A percentile compares a stretch with the other conserved stretches of the same genome.
Conservation (phyloP, 2,329 filamentous ascomycete genomes). For the Cucurbitaria berberidis region DNA sequence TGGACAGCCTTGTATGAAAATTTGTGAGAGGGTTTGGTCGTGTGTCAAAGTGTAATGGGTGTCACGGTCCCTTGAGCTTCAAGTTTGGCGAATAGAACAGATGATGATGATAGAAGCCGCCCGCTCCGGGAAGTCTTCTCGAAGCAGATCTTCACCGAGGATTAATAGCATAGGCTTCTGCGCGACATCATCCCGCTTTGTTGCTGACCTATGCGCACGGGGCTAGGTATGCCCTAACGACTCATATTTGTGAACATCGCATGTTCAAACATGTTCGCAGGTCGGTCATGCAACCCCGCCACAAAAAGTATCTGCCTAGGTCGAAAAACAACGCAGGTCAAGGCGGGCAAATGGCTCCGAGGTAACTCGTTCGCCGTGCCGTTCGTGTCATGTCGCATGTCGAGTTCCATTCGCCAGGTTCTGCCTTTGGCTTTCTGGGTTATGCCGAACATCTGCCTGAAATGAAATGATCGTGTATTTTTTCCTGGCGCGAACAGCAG, state of each 20-base stretch:
- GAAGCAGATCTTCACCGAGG: slow-evolving; percentile 27
- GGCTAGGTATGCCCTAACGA: too few species aligned
- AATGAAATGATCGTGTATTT: slow-evolving; percentile 11
- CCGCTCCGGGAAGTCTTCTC: slow-evolving; percentile 30
- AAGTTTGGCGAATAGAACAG: slow-evolving; percentile 31
- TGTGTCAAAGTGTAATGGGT: slow-evolving; percentile 21
- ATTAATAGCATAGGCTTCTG: slow-evolving; percentile 5
- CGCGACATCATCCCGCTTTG: slow-evolving; percentile 14
- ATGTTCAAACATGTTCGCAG: slow-evolving; percentile 41
- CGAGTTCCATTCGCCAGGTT: slow-evolving; percentile 18
- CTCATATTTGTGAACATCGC: slow-evolving; percentile 4
- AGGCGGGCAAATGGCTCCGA: slow-evolving; percentile 12
- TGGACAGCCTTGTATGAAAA: not conserved
- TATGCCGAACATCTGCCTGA: slow-evolving; percentile 29
- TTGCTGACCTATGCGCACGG: slow-evolving; percentile 13
- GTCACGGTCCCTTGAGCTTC: slow-evolving; percentile 23
- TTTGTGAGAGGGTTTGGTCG: slow-evolving; percentile 3
- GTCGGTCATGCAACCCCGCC: slow-evolving; percentile 17
- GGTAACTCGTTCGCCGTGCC: slow-evolving; percentile 2
- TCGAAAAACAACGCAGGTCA: slow-evolving; percentile 8
- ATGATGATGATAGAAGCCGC: slow-evolving; percentile 17
- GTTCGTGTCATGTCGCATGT: slow-evolving; percentile 23
- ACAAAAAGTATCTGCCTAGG: slow-evolving; percentile 16
- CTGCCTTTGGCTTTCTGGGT: slow-evolving; percentile 16
- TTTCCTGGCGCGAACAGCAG: slow-evolving; percentile 17